These are phyloP conservation scores for Acer saccharum DNA, from an alignment of 345 rosid species.

Conservation along the genomic window DNA sequence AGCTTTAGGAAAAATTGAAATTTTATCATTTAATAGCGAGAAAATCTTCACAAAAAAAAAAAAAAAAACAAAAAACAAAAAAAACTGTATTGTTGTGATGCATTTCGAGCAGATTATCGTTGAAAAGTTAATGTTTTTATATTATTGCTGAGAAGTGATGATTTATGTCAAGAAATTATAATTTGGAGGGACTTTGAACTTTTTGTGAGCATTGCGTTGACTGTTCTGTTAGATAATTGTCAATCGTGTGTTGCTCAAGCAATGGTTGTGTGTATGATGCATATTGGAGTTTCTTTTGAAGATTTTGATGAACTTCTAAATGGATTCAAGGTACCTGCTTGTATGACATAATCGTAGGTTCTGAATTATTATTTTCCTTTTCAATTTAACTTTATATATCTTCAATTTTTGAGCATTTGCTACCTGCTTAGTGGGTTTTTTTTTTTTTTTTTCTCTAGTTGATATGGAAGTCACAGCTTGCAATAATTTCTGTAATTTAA, in stretches of 20 bases:
- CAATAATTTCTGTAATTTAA: background rate
- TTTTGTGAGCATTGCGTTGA: background rate
- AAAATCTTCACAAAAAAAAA: too few species aligned
- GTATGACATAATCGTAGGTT: slow-evolving; percentile 44
- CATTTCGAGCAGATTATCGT: background rate
- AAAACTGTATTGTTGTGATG: background rate
- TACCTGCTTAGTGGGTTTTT: background rate
- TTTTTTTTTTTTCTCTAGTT: background rate
- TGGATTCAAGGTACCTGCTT: slow-evolving; percentile 72
- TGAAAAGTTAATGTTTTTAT: background rate
- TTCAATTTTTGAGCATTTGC: background rate
- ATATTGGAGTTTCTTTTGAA: slow-evolving; percentile 57
- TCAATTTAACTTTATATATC: background rate
- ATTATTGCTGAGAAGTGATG: background rate
- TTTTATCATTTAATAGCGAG: background rate
- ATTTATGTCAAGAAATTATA: background rate
- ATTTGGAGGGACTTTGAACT: background rate
- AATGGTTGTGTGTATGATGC: slow-evolving; percentile 25
- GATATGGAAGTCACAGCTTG: background rate
- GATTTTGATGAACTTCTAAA: slow-evolving; percentile 67
- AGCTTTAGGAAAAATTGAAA: background rate
- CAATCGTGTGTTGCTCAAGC: background rate
- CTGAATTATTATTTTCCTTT: background rate
- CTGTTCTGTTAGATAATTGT: background rate
- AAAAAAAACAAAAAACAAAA: too few species aligned